Percentiles rank a stretch among this genome's conserved stretches.
phyloP scores from a whole-genome alignment of 306 rosid species.

The Dryas octopetala region DNA sequence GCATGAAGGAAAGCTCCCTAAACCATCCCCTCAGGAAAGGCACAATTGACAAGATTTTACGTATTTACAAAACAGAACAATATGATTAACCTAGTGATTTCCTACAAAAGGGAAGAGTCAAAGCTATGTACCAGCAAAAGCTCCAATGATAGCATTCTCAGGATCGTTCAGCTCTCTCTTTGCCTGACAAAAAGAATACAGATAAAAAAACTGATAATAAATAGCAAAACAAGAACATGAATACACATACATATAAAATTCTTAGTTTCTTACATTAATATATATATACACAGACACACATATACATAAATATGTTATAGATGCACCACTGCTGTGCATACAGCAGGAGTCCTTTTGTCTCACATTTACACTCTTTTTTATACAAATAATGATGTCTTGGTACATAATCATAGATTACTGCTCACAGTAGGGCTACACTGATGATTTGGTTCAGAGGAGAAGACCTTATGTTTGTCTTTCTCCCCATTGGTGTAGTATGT shows the following conservation, averaged over 20 bases:
- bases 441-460: too few species aligned
- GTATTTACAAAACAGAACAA: background rate
- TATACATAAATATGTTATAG: too few species aligned
- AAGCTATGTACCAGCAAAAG: conserved; percentile 76
- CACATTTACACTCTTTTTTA: too few species aligned
- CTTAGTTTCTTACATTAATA: too few species aligned
- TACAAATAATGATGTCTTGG: too few species aligned
- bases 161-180: conserved; percentile 77
- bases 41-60: background rate
- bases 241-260: background rate
- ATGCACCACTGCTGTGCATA: too few species aligned
- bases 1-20: background rate
- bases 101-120: background rate
- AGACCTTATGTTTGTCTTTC: too few species aligned
- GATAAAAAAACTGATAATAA: conserved; percentile 20
- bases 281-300: too few species aligned
- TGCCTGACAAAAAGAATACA: conserved; percentile 54
- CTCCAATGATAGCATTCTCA: conserved; percentile 90
- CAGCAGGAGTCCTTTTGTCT: too few species aligned
- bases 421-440: too few species aligned
- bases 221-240: conserved; percentile 24
- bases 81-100: background rate
- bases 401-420: too few species aligned
- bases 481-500: too few species aligned
- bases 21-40: background rate